These are phyloP conservation scores for Crepidotus sp. DNA, from an alignment of 1,284 basidiomycete species.

Conservation along the genomic window DNA sequence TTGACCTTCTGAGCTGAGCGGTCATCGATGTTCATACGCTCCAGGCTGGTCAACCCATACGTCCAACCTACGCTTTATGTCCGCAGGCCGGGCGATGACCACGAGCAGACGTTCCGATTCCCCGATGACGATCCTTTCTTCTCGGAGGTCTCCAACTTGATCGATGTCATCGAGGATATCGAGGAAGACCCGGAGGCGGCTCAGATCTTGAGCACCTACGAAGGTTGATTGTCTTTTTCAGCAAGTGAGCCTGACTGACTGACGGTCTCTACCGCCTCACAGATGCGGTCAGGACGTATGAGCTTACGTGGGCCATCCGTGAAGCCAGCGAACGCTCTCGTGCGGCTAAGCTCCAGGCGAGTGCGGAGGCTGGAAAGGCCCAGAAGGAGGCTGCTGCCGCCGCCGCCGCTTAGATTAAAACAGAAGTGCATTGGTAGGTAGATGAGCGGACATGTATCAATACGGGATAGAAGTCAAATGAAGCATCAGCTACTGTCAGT, in stretches of 20 bases:
- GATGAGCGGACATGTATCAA: slow-evolving; percentile 1
- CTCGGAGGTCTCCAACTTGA: slow-evolving; percentile 79
- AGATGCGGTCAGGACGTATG: slow-evolving; percentile 85
- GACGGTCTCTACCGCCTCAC: slow-evolving; percentile 14
- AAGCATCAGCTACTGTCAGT: background rate
- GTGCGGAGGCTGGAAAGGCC: slow-evolving; percentile 14
- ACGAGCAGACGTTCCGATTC: slow-evolving; percentile 70
- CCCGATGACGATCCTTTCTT: slow-evolving; percentile 89
- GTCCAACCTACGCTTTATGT: slow-evolving; percentile 78
- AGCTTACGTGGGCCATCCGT: slow-evolving; percentile 83
- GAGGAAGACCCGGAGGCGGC: slow-evolving; percentile 62
- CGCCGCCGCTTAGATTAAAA: slow-evolving; percentile 11
- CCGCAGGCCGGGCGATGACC: slow-evolving; percentile 78
- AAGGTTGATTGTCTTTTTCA: slow-evolving; percentile 39
- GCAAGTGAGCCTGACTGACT: background rate
- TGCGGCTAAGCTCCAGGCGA: slow-evolving; percentile 21
- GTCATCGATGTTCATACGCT: slow-evolving; percentile 5
- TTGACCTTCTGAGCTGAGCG: slow-evolving; percentile 5
- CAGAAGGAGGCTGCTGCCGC: slow-evolving; percentile 18
- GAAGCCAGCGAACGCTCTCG: slow-evolving; percentile 61
- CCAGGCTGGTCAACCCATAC: slow-evolving; percentile 81
- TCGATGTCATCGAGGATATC: slow-evolving; percentile 76
- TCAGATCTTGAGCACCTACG: slow-evolving; percentile 66
- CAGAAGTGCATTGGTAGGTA: background rate
- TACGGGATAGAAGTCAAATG: slow-evolving; percentile 4